Evolutionary conservation across 495 filamentous ascomycete species (phyloP), one percentile per base, ranked within the genome.

Genomic region (Neurospora sp.): DNA sequence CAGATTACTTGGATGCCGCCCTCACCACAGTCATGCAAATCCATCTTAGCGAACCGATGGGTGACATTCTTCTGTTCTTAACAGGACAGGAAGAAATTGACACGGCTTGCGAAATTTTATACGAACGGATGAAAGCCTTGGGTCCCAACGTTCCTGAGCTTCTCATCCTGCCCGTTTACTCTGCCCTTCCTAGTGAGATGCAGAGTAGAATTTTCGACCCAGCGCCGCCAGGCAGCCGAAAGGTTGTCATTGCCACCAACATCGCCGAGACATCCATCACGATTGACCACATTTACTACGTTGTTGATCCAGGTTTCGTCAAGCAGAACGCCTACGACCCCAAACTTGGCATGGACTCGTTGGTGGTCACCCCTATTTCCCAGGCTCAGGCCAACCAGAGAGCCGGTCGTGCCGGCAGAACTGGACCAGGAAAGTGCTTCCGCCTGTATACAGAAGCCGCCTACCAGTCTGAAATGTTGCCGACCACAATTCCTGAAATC

Each of bases 31-130:
- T 98, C 39, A 97, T 99, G 94, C 94, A 98, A 76, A 97, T 99
- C 73, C 96, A 99, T 81, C 85, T 99, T 39, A 93, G 89, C 18
- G 96, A 99, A 75, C 92, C 93, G 0, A 85, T 87, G 27, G 96
- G 96, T 78, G 96, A 98, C 80, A 98, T 99, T 72, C 84, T 99
- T 16, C 83, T 99, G 18, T 99, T 99, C 84, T 85, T 99, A 76
- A 99, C 96, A 0, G 96, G 96, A 14, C 94, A 97, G 78, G 96
- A 98, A 83, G 96, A 99, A 84, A 99, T 99, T 75, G 96, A 99
- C 76, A 97, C 94, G 0, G 88, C 90, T 39, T 97, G 93, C 77
- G 96, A 98, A 82, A 91, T 98, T 70, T 78, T 99, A 16, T 94
- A 89, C 79, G 96, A 99, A 77, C 89, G 96, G 38, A 98, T 98